Conservation (phyloP, 495 filamentous ascomycete genomes). For the Talaromyces nanjingensis region DNA sequence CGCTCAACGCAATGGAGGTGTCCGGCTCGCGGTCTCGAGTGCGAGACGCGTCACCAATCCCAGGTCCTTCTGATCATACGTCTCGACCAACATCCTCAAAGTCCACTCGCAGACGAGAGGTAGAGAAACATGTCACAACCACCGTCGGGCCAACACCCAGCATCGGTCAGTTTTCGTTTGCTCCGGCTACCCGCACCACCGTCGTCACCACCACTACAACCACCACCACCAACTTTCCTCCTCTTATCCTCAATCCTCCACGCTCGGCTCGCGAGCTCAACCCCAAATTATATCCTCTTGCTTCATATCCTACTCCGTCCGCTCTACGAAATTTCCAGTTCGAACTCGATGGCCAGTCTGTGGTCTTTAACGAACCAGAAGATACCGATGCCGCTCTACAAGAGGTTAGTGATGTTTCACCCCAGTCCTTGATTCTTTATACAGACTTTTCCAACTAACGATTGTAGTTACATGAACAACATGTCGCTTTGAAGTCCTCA, state of each 20-base stretch:
- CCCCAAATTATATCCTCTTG: slow-evolving; percentile 83
- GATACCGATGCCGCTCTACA: slow-evolving; percentile 45
- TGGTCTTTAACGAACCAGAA: slow-evolving; percentile 61
- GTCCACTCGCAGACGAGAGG: slow-evolving; percentile 21
- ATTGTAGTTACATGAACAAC: slow-evolving; percentile 41
- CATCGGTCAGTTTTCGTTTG: slow-evolving; percentile 62
- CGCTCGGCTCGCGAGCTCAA: slow-evolving; percentile 69
- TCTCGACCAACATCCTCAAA: slow-evolving; percentile 8
- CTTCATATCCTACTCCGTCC: slow-evolving; percentile 68
- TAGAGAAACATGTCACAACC: slow-evolving; percentile 24
- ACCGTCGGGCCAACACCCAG: slow-evolving; percentile 23
- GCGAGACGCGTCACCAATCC: slow-evolving; percentile 10
- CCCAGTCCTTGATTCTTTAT: neutral
- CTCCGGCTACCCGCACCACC: slow-evolving; percentile 65
- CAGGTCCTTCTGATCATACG: neutral
- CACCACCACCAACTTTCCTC: slow-evolving; percentile 83
- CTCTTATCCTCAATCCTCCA: slow-evolving; percentile 69
- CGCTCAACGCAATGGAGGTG: slow-evolving; percentile 4
- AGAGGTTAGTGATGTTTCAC: slow-evolving; percentile 43
- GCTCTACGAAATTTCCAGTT: slow-evolving; percentile 68
- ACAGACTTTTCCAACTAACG: neutral
- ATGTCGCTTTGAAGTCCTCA: slow-evolving; percentile 42
- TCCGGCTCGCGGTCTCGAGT: slow-evolving; percentile 4
- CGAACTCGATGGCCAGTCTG: slow-evolving; percentile 56
- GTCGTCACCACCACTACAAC: slow-evolving; percentile 92